Evolutionary conservation across 75 land plant species (phyloP).

Genomic region (Isoetes taiwanensis): DNA sequence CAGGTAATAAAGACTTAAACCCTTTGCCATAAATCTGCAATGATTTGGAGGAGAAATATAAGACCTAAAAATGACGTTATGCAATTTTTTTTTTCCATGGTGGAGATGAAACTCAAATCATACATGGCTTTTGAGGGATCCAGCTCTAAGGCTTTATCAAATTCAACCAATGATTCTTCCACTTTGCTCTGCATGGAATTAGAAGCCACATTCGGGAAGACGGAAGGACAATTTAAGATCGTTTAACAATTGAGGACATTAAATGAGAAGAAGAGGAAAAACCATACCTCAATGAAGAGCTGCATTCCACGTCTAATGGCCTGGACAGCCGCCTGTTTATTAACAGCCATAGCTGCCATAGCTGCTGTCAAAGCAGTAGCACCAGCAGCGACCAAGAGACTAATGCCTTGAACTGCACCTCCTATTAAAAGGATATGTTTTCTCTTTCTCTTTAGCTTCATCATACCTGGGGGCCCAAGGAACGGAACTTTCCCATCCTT

Average conservation of each 20-base stretch:
- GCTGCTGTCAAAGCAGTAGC: conserved; percentile 44
- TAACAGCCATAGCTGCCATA: conserved; percentile 25
- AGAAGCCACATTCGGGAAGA: not conserved
- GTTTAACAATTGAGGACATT: not conserved
- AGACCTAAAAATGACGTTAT: not conserved
- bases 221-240: not conserved
- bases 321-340: conserved; percentile 40
- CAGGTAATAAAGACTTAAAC: conserved; percentile 68
- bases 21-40: conserved; percentile 93
- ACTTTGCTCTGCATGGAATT: conserved; percentile 53
- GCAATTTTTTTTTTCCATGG: no score
- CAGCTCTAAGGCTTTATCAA: conserved; percentile 61
- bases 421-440: no score
- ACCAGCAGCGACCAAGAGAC: conserved; percentile 14
- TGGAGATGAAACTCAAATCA: not conserved
- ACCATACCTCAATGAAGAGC: conserved; percentile 61
- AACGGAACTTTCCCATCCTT: no score
- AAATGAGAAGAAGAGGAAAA: not conserved
- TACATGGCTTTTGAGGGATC: conserved; percentile 85
- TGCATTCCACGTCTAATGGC: conserved; percentile 61
- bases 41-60: not conserved
- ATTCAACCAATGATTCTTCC: conserved; percentile 52
- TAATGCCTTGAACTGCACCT: conserved; percentile 1
- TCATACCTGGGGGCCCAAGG: no score
- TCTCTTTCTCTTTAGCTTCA: no score